Base-by-base conservation (phyloP, 805 yeast species). In the Saturnispora besseyi region DNA sequence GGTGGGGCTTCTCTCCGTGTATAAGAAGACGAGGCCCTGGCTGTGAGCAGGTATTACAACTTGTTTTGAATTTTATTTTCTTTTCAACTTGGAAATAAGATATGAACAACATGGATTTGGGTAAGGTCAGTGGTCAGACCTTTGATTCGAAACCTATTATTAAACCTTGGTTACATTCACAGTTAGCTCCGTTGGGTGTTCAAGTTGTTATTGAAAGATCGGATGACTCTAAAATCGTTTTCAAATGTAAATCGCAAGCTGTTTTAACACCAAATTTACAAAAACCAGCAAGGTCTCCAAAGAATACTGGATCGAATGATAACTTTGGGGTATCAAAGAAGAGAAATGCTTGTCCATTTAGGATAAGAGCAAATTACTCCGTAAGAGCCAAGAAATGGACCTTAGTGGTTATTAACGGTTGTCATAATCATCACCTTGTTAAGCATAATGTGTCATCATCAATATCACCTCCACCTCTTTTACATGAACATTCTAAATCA, bases 311-410 rank as follows among this genome's bases (percentile, higher is more conserved):
- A 15, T 22, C 40, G 11, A 18, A 18, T 21, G 22, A 18, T n/a
- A 22, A 22, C 11, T 18, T 13, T 40, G 6, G 26, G 11, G 29
- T 24, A 22, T 9, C 5, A 12, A 37, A n/a, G 18, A 26, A 45
- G 12, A 69, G 71, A 22, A 47, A 45, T 30, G 52, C 48, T 33
- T 82, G 87, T 58, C 87, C 87, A 2, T 82, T 82, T 58, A 69
- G 83, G 60, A 72, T 82, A 41, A 63, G 88, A 49, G 87, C 87
- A 2, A 80, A 82, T 55, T 79, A 67, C 57, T 75, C 82, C 1
- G 55, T 76, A 10, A 66, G 79, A 53, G 69, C 75, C 33, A 66
- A 71, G 51, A 65, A 68, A 49, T 82, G 88, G 88, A 68, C 78
- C 13, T 67, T 82, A 31, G 83, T 78, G 21, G 77, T 82, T 15